Base-by-base conservation (phyloP, 2,329 filamentous ascomycete genomes). In the Sporothrix dimorphospora region DNA sequence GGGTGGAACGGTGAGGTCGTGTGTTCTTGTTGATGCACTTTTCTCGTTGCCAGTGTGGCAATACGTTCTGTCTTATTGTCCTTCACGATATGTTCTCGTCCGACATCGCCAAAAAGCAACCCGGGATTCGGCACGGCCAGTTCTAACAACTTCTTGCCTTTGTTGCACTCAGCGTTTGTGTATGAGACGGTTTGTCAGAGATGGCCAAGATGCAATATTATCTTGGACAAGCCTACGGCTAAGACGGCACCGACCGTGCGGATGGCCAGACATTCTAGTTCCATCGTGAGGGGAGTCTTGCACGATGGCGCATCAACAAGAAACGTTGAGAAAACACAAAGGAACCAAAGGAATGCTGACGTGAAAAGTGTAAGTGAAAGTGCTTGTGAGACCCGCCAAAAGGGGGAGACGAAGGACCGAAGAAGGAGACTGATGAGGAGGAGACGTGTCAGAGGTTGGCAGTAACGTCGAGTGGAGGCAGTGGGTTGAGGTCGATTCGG, bases 161-260 rank as follows among this genome's bases (percentile, higher is more conserved):
- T 42, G 27, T 16, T 27, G 38, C 12, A 27, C 38, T 40, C 19
- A 16, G 14, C 34, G 55, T 61, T 61, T 61, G 19, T 16, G 14
- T 27, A 45, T 63, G 59, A 63, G 38, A 45, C n/a, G 40, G 6
- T 3, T 3, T 27, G n/a, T 42, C 8, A 9, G 21, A 16, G n/a
- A 19, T 45, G 38, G 2, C 21, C 21, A 30, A 14, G 51, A 30
- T 55, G 12, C 16, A 16, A 11, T 27, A 7, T 55, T 16, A 2
- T 16, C 24, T 30, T 30, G 24, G 30, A 19, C 51, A 55, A 55
- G 51, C 24, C 51, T 16, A 63, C 38, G 59, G 59, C 34, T 63
- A 63, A 63, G 40, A 42, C 59, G 38, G 59, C 59, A 63, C 38
- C 21, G 59, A 63, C n/a, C 21, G 38, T 27, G 38, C 24, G 59